These are phyloP conservation scores for Saururus chinensis DNA, from an alignment of 164 flowering plant species.

Conservation along the genomic window DNA sequence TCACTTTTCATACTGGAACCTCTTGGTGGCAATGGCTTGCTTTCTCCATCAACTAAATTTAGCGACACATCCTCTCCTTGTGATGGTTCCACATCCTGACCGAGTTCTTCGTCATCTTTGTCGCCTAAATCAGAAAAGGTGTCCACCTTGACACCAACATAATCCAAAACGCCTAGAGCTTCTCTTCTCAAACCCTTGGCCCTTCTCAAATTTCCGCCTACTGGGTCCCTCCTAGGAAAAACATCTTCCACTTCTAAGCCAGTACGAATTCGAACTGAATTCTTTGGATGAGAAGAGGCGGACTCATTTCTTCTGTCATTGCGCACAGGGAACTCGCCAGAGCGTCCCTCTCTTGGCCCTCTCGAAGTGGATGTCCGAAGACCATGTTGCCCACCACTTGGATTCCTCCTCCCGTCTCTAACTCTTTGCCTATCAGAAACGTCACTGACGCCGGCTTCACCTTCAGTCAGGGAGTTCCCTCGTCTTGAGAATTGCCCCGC, in stretches of 20 bases:
- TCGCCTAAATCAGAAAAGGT: not conserved
- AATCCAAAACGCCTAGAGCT: not conserved
- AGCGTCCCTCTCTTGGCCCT: not conserved
- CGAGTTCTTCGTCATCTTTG: not conserved
- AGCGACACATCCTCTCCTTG: constrained; percentile 12
- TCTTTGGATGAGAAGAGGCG: not conserved
- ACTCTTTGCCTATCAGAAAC: no score
- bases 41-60: constrained; percentile 13
- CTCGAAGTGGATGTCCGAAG: not conserved
- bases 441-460: no score
- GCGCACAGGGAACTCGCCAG: not conserved
- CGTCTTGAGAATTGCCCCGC: not conserved
- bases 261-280: not conserved
- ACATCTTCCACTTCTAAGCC: constrained; percentile 6
- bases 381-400: not conserved
- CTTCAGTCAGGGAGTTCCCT: not conserved
- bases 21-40: constrained; percentile 5
- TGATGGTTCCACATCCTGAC: not conserved
- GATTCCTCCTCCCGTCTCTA: not conserved
- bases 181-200: not conserved
- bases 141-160: not conserved
- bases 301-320: not conserved
- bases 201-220: not conserved
- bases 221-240: not conserved
- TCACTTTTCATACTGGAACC: constrained; percentile 28